A percentile compares a stretch with the other conserved stretches of the same genome.
These are phyloP conservation scores for Penicillium samsonianum DNA, from an alignment of 495 filamentous ascomycete species.

Conservation along the genomic window DNA sequence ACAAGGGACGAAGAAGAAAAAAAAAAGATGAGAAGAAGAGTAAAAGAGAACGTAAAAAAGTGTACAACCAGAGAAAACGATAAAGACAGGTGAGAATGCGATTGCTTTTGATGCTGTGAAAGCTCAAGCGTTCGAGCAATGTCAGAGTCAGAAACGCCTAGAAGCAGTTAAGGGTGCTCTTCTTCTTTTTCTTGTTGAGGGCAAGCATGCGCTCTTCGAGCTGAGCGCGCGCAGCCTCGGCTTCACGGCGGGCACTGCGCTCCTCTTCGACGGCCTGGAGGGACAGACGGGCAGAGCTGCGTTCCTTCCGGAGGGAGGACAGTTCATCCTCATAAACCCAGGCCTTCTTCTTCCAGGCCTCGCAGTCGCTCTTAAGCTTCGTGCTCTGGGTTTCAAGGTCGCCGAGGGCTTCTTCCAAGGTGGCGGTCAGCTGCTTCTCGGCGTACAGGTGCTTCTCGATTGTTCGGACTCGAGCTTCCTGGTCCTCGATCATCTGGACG, in stretches of 20 bases:
- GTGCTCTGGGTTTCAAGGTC: constrained; percentile 87
- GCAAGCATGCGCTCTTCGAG: constrained; percentile 92
- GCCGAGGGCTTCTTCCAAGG: constrained; percentile 90
- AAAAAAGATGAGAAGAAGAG: constrained; percentile 7
- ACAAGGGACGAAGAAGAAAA: constrained; percentile 16
- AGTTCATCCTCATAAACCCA: constrained; percentile 77
- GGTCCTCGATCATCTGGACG: constrained; percentile 72
- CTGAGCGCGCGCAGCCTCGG: constrained; percentile 82
- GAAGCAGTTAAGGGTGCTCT: constrained; percentile 96
- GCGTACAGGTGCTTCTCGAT: constrained; percentile 97
- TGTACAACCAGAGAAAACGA: constrained; percentile 7
- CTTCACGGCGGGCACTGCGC: constrained; percentile 78
- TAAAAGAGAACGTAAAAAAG: constrained; percentile 15
- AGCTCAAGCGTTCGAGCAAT: constrained; percentile 2
- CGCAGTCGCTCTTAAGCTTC: constrained; percentile 81
- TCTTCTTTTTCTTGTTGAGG: constrained; percentile 91
- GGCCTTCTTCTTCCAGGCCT: constrained; percentile 86
- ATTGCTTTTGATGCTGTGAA: constrained; percentile 10
- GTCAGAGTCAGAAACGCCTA: constrained; percentile 35
- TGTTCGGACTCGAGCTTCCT: constrained; percentile 89
- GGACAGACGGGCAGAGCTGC: constrained; percentile 71
- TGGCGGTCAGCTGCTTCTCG: constrained; percentile 93
- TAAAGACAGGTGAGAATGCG: constrained; percentile 6
- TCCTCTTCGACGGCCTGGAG: constrained; percentile 95
- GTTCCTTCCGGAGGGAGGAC: constrained; percentile 67